These are phyloP conservation scores for Echium plantagineum DNA, from an alignment of 257 asterid genomes.

Conservation along the genomic window DNA sequence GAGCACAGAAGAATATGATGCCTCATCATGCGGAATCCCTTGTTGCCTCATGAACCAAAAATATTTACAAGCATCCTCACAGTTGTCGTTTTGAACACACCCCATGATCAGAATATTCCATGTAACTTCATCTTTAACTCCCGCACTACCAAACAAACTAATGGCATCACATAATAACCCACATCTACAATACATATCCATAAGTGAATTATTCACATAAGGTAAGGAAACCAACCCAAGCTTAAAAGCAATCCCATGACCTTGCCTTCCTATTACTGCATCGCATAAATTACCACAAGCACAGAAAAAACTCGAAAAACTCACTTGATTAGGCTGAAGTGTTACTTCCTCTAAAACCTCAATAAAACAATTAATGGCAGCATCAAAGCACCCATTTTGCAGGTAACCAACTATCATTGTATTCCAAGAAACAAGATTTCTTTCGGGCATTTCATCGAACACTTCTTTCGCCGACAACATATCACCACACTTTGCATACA, in stretches of 20 bases:
- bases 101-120: conserved; percentile 38
- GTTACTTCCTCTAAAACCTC: conserved; percentile 16
- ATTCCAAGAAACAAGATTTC: conserved; percentile 42
- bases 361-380: conserved; percentile 21
- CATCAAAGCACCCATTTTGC: conserved; percentile 17
- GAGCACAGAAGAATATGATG: conserved; percentile 31
- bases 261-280: conserved; percentile 25
- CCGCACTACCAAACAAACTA: conserved; percentile 23
- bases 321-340: conserved; percentile 32
- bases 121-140: conserved; percentile 30
- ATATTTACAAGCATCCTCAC: conserved; percentile 35
- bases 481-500: conserved; percentile 32
- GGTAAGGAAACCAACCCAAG: conserved; percentile 29
- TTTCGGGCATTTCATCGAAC: conserved; percentile 46
- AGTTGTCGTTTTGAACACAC: conserved; percentile 22
- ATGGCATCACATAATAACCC: conserved; percentile 26
- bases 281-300: conserved; percentile 27
- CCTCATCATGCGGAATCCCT: conserved; percentile 31
- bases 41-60: conserved; percentile 36
- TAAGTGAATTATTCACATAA: conserved; percentile 31
- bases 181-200: conserved; percentile 41
- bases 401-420: conserved; percentile 34
- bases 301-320: conserved; percentile 35
- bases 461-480: conserved; percentile 16
- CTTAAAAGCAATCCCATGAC: conserved; percentile 31